These are phyloP conservation scores for Talaromyces ruber DNA, from an alignment of 495 filamentous ascomycete genomes.

Conservation along the genomic window DNA sequence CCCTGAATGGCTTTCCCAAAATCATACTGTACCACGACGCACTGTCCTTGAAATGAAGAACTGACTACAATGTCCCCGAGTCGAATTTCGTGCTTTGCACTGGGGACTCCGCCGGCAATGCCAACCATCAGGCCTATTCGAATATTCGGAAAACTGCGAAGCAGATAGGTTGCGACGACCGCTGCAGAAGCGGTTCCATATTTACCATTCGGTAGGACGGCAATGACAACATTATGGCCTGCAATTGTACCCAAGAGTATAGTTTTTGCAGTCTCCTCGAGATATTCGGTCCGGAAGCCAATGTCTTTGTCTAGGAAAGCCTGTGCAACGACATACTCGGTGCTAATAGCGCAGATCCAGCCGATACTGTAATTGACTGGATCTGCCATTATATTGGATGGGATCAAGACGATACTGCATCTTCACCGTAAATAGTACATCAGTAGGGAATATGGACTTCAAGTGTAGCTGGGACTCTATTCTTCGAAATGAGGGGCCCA, in stretches of 20 bases:
- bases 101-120: constrained; percentile 25
- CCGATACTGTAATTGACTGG: constrained; percentile 21
- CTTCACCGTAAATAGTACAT: background rate
- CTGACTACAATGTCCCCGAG: constrained; percentile 31
- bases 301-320: constrained; percentile 24
- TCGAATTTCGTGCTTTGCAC: constrained; percentile 13
- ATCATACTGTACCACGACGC: constrained; percentile 27
- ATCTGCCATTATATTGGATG: background rate
- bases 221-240: constrained; percentile 25
- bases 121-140: constrained; percentile 31
- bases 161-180: constrained; percentile 23
- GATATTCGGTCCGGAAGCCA: constrained; percentile 12
- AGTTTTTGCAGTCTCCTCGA: constrained; percentile 20
- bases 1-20: constrained; percentile 11
- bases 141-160: constrained; percentile 21
- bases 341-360: constrained; percentile 29
- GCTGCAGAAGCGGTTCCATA: constrained; percentile 10
- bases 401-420: background rate
- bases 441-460: background rate
- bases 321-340: constrained; percentile 21
- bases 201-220: constrained; percentile 18
- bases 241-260: constrained; percentile 24
- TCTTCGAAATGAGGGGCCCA: background rate
- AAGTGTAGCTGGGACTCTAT: background rate
- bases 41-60: constrained; percentile 9